phyloP scores from a whole-genome alignment of 176 grass and related monocot species.

The Musa itinerans region DNA sequence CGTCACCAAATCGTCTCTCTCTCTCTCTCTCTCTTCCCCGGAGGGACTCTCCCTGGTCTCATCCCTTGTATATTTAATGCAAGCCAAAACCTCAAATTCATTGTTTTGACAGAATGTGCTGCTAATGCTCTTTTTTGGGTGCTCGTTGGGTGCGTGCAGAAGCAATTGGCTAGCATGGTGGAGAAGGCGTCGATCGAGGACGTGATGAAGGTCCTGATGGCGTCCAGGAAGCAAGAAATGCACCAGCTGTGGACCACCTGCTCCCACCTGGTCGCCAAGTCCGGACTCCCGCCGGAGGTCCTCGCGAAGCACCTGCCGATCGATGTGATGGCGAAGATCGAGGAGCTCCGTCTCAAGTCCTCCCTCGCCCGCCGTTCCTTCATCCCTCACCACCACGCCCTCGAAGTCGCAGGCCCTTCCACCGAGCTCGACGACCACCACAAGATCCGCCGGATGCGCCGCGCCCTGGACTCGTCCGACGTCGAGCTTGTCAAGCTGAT shows the following conservation, averaged over 20 bases:
- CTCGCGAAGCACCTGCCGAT: constrained; percentile 95
- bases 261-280: constrained; percentile 74
- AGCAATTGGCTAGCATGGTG: constrained; percentile 85
- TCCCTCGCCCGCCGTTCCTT: constrained; percentile 47
- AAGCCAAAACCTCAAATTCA: neutral
- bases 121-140: too few relatives aligned
- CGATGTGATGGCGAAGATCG: constrained; percentile 49
- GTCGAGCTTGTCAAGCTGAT: constrained; percentile 98
- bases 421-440: constrained; percentile 32
- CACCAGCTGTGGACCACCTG: constrained; percentile 68
- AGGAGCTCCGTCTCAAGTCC: constrained; percentile 41
- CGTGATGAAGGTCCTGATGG: constrained; percentile 91
- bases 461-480: constrained; percentile 79
- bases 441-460: constrained; percentile 57
- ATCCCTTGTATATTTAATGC: neutral
- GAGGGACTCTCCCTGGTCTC: neutral
- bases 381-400: constrained; percentile 12
- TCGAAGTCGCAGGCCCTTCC: constrained; percentile 15
- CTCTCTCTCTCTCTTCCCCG: neutral
- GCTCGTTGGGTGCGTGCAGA: constrained; percentile 33
- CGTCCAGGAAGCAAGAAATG: constrained; percentile 82
- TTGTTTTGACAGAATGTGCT: too few relatives aligned
- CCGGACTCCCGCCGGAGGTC: constrained; percentile 74
- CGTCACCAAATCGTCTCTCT: too few relatives aligned
- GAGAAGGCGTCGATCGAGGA: constrained; percentile 92